Evolutionary conservation across 2,329 filamentous ascomycete species (phyloP), one percentile per base, ranked within the genome.

Genomic region (Pseudopyrenochaeta lycopersici): DNA sequence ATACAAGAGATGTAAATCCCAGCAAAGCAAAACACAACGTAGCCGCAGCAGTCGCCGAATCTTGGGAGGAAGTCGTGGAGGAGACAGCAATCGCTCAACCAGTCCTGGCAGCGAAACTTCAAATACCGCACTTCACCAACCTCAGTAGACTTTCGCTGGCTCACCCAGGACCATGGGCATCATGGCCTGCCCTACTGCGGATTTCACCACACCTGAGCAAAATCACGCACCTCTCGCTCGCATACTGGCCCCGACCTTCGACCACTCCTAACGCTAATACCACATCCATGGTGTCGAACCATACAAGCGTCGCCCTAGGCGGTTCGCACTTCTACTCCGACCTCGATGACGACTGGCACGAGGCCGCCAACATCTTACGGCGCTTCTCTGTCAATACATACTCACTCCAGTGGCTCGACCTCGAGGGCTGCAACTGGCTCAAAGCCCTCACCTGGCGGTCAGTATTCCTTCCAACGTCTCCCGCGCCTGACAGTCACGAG

Each of bases 371-470:
- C 15, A 80, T 88, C 17, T 75, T 88, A 1, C 81, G 84, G 5
- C 81, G 81, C 20, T 75, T 88, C 1, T 84, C 82, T 21, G 74
- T 78, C 40, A 78, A 80, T 38, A 83, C 85, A 0, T 84, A 87
- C 60, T 84, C 84, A 39, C 75, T 88, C 2, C 80, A 82, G 61
- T 88, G 84, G 84, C 77, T 88, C 1, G 86, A 88, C 61, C 73
- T 88, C 1, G 83, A 87, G 66, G 85, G 85, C 7, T 88, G 86
- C 62, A 74, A 77, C 18, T 88, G 86, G 86, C 64, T 82, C 29
- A 74, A 77, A 14, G 83, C 85, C 0, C 67, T 88, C 27, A 78
- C 70, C 21, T 83, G 78, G 77, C 72, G 52, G 23, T 41, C 40
- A 4, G 18, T 27, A 11, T 39, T 20, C 3, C 17, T 39, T n/a